Conservation (phyloP, 2,329 filamentous ascomycete species). For the Aspergillus phoenicis region DNA sequence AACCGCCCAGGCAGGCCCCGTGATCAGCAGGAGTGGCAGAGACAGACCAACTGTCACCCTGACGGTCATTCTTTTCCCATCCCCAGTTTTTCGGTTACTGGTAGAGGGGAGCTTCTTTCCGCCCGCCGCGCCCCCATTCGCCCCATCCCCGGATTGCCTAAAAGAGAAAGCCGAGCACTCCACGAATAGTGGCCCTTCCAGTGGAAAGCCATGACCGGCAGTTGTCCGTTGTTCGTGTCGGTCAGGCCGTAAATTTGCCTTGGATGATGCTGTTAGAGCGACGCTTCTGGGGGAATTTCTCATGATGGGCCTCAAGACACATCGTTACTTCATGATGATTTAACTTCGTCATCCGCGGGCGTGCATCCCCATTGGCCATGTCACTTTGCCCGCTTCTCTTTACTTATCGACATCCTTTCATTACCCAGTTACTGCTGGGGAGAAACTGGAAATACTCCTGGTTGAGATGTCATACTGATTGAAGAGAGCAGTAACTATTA, state of each 20-base stretch:
- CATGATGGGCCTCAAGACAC: neutral
- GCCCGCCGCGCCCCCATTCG: slow-evolving; percentile 15
- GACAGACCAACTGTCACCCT: neutral
- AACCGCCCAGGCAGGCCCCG: slow-evolving; percentile 17
- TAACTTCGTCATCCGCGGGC: neutral
- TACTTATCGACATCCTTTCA: neutral
- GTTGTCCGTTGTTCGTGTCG: neutral
- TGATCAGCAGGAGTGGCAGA: neutral
- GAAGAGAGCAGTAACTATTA: neutral
- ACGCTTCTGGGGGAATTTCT: neutral
- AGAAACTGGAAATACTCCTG: neutral
- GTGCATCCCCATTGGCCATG: neutral
- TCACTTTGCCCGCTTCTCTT: neutral
- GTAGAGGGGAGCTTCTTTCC: slow-evolving; percentile 9
- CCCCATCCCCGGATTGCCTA: slow-evolving; percentile 20
- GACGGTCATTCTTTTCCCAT: neutral
- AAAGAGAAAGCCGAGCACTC: slow-evolving; percentile 16
- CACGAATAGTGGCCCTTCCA: neutral
- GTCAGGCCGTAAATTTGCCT: neutral
- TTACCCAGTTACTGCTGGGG: neutral
- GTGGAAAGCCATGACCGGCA: neutral
- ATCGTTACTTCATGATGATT: slow-evolving; percentile 12
- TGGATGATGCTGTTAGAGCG: neutral
- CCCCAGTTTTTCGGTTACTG: neutral
- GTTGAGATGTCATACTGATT: neutral